Evolutionary conservation across 2,329 filamentous ascomycete species (phyloP), one percentile per base, ranked within the genome.

Genomic region (Raffaelea arxii): DNA sequence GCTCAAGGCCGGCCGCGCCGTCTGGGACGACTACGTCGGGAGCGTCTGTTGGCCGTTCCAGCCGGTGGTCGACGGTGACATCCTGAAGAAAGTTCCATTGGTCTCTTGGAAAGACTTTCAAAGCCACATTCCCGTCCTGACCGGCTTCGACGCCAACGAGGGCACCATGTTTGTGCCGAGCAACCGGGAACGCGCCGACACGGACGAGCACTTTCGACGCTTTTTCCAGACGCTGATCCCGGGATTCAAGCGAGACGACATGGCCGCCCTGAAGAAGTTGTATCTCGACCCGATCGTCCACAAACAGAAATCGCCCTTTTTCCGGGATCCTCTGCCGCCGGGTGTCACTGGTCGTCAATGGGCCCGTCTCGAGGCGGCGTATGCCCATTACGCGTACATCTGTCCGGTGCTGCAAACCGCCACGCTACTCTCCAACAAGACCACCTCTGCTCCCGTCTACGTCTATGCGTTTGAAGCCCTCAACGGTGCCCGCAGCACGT

Each of bases 61-160:
- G 55, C 82, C 82, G 7, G 77, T 81, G 30, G 74, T 86, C 47
- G 81, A 84, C 55, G 72, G 73, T 14, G 64, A 55, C 12, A 60
- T 81, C 14, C 77, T 86, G 45, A 67, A 71, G 3, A 66, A 71
- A 23, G 63, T 73, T 11, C 82, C 82, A 3, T 67, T 82, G 12
- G 65, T 70, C n/a, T 69, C 72, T n/a, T 83, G 78, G 78, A 11
- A 63, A 70, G 1, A 66, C 71, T 1, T 65, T 16, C 76, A 71
- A 58, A 68, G 80, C 53, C 69, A 70, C 51, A 67, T 82, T 7
- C 77, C 80, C 7, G 71, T 87, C 42, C 63, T 88, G 42, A 85
- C 81, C 0, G 83, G 83, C 7, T 87, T 80, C 66, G 82, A 80
- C 61, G 75, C 77, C 35, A 80, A 86, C 55, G 84, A 88, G 59